These are phyloP conservation scores for Pholiota conissans DNA, from an alignment of 768 basidiomycete species.

Conservation along the genomic window DNA sequence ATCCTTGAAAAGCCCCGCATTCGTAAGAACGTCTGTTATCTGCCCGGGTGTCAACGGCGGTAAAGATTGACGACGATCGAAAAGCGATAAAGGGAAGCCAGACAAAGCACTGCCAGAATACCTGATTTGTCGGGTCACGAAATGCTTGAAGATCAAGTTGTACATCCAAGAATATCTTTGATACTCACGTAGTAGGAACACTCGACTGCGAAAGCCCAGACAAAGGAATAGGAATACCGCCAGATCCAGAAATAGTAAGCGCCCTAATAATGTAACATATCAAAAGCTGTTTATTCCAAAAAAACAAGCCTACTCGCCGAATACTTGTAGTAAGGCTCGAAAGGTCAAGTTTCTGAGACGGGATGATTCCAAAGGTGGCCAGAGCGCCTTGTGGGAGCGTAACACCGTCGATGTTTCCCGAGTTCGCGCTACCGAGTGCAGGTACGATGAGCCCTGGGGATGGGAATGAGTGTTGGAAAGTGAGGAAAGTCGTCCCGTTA, in stretches of 20 bases:
- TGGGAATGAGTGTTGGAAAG: neutral
- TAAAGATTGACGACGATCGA: too few relatives aligned
- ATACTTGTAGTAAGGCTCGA: neutral
- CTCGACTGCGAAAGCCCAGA: slow-evolving; percentile 33
- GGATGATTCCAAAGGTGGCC: neutral
- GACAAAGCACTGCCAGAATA: too few relatives aligned
- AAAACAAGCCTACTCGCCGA: neutral
- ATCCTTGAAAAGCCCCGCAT: too few relatives aligned
- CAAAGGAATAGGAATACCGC: slow-evolving; percentile 36
- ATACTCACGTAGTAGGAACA: slow-evolving; percentile 36
- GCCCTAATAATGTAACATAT: too few relatives aligned
- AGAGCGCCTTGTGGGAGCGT: neutral
- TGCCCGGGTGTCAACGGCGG: neutral
- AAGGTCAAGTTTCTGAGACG: neutral
- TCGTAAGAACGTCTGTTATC: neutral
- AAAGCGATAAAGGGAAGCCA: too few relatives aligned
- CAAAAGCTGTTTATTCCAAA: too few relatives aligned
- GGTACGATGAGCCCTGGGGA: neutral
- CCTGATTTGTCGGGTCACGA: neutral
- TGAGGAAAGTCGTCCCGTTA: neutral
- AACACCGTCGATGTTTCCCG: neutral
- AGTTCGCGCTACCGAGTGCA: neutral
- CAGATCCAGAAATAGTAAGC: slow-evolving; percentile 28
- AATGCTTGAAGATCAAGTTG: neutral
- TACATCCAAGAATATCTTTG: neutral